Conservation (phyloP, 164 flowering plant genomes). For the Amborella trichopoda region DNA sequence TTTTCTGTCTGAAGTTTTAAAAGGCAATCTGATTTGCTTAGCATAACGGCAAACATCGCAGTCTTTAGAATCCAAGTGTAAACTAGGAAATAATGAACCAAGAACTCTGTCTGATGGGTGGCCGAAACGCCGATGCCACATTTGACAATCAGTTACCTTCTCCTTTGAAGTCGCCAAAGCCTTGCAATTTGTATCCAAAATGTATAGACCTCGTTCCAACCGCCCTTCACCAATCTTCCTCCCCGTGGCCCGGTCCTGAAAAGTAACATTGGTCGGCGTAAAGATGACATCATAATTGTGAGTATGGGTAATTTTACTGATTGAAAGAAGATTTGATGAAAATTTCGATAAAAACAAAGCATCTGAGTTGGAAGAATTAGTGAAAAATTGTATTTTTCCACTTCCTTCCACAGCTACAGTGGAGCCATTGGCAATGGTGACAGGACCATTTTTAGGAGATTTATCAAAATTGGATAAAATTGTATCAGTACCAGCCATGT, state of each 20-base stretch:
- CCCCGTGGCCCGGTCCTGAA: background rate
- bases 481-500: background rate
- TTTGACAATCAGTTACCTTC: background rate
- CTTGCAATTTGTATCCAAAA: background rate
- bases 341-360: background rate
- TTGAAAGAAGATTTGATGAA: background rate
- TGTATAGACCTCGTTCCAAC: background rate
- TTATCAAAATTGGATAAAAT: background rate
- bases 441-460: background rate
- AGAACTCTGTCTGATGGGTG: background rate
- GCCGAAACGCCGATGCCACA: background rate
- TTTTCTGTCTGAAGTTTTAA: background rate
- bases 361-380: background rate
- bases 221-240: background rate
- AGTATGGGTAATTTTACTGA: background rate
- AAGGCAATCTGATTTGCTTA: background rate
- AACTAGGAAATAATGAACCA: background rate
- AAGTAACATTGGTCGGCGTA: background rate
- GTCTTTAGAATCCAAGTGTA: background rate
- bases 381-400: background rate
- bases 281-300: background rate
- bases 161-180: background rate
- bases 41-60: background rate
- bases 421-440: background rate
- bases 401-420: background rate